These are phyloP conservation scores for Exsudoporus floridanus DNA, from an alignment of 1,284 basidiomycete species.

Conservation along the genomic window DNA sequence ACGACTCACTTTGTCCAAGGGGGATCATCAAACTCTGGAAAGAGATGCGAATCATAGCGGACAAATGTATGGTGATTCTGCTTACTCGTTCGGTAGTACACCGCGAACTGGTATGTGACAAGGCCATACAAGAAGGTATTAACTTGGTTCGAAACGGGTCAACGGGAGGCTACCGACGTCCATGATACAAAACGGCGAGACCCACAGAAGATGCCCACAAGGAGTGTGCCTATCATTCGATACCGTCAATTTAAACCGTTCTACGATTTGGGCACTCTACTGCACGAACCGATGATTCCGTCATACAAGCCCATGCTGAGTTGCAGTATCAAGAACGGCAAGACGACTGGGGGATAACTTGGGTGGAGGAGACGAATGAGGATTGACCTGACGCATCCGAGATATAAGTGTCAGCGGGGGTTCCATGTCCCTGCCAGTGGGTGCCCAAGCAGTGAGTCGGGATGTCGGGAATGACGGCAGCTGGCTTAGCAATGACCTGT, in stretches of 20 bases:
- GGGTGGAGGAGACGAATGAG: neutral
- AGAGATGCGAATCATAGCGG: neutral
- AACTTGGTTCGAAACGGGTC: conserved; percentile 30
- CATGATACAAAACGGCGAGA: neutral
- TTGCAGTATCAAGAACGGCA: too few species aligned
- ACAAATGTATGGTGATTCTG: neutral
- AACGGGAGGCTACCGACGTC: neutral
- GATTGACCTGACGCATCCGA: neutral
- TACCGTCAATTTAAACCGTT: neutral
- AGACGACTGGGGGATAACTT: neutral
- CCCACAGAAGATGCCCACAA: conserved; percentile 41
- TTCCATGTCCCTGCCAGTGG: too few species aligned
- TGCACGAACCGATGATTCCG: conserved; percentile 10
- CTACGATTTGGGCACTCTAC: too few species aligned
- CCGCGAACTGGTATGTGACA: conserved; percentile 47
- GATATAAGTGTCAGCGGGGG: neutral
- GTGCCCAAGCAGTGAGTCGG: too few species aligned
- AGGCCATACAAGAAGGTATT: conserved; percentile 53
- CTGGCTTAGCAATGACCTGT: too few species aligned
- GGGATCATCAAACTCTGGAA: conserved; percentile 45
- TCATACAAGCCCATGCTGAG: conserved; percentile 10
- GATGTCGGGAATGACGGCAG: too few species aligned
- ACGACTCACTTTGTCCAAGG: conserved; percentile 16
- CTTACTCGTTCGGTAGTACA: conserved; percentile 44
- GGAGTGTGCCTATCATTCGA: conserved; percentile 34